Base-by-base conservation (phyloP, 2,329 filamentous ascomycete species). In the Colletotrichum sp. region DNA sequence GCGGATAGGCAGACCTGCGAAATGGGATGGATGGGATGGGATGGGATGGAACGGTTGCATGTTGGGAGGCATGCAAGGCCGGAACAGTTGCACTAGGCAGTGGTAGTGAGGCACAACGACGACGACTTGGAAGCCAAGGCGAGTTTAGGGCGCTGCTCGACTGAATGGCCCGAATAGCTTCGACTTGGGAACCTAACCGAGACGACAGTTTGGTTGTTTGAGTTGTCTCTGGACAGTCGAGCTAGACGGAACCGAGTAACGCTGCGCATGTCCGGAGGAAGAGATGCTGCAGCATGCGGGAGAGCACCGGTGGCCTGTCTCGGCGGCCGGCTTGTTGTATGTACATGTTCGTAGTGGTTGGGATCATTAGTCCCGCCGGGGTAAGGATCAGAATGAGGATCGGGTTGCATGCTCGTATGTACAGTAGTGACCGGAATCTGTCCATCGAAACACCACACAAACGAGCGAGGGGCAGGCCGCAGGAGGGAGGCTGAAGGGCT, bases 141-240 rank as follows among this genome's bases (percentile, higher is more conserved):
- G 34, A 39, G 34, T 39, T 16, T 39, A 39, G 34, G 34, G 34
- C 36, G 36, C 16, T 44, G 36, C 39, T 44, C 5, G 16, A 44
- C 6, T 39, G 55, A 59, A 73, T 73, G 64, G 62, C 52, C 57
- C 69, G 52, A 73, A 69, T 60, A 64, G 62, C 64, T 69, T 72
- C 64, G 12, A 32, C n/a, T 49, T 62, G n/a, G n/a, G 21, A 15
- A 32, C 49, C 39, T 26, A 63, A 44, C 21, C 68, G 30, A 75
- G 63, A 32, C 30, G 49, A 44, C 32, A 30, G 28, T 30, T 60
- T 64, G 69, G 39, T 6, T 26, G 69, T 26, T 57, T 69, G 52
- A 59, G n/a, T 59, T 69, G 66, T 59, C 52, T 69, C 66, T 69
- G 52, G 52, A n/a, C 15, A 18, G 18, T n/a, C 21, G 15, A 24